Percentiles rank a stretch among this genome's conserved stretches.
Evolutionary conservation across 2,329 filamentous ascomycete species (phyloP).

Genomic region (Penicillium sp.): DNA sequence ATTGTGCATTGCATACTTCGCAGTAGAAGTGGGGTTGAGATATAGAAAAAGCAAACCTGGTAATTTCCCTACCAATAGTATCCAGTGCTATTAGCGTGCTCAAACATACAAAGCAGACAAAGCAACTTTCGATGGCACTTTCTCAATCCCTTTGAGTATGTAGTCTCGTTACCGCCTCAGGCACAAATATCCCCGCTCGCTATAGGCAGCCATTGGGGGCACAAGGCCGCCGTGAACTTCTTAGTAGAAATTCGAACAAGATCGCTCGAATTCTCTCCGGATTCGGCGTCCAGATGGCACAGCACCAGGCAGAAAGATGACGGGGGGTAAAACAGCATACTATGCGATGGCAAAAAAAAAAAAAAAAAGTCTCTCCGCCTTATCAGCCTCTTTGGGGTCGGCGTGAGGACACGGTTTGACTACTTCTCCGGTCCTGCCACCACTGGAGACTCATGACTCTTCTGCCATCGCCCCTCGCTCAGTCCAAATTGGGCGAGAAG

Average conservation of each 20-base stretch:
- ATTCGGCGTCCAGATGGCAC: not conserved
- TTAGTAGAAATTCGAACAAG: not conserved
- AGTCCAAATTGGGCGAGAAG: conserved; percentile 39
- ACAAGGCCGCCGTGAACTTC: not conserved
- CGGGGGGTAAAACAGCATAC: not conserved
- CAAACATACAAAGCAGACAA: too few species aligned
- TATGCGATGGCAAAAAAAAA: conserved; percentile 22
- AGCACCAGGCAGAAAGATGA: conserved; percentile 1
- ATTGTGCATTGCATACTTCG: too few species aligned
- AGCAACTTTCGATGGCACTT: too few species aligned
- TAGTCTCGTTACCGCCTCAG: not conserved
- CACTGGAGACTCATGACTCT: conserved; percentile 35
- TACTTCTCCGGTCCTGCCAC: conserved; percentile 6
- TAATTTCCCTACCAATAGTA: too few species aligned
- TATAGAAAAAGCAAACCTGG: too few species aligned
- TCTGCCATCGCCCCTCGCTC: conserved; percentile 33
- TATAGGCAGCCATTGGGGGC: not conserved
- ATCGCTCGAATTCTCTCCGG: not conserved
- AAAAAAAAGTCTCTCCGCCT: conserved; percentile 22
- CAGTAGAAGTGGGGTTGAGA: too few species aligned
- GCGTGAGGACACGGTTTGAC: conserved; percentile 16
- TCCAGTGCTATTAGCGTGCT: too few species aligned
- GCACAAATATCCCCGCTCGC: not conserved
- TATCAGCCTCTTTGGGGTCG: conserved; percentile 17
- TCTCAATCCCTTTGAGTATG: too few species aligned